Evolutionary conservation across 352 stramenopile species (phyloP).

Genomic region (Elongisporangium senticosum): DNA sequence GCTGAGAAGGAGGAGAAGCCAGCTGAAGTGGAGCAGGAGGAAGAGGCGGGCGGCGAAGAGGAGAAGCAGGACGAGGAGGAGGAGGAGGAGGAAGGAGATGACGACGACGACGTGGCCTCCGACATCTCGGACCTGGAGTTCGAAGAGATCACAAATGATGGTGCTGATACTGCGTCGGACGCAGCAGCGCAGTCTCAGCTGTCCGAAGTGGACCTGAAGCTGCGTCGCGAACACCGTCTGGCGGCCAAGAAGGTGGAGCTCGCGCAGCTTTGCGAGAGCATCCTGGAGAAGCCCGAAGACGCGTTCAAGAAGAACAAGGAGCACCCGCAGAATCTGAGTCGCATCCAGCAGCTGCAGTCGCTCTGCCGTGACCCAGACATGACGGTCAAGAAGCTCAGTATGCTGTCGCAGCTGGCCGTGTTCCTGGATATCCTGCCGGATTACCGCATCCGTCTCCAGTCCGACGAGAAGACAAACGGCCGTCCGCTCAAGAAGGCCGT

Average conservation of each 20-base stretch:
- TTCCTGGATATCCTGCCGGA: conserved; percentile 94
- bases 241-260: conserved; percentile 86
- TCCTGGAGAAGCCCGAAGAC: conserved; percentile 82
- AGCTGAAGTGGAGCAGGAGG: conserved; percentile 3
- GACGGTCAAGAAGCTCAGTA: conserved; percentile 79
- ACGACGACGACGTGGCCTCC: conserved; percentile 43
- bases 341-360: conserved; percentile 70
- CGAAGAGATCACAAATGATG: conserved; percentile 53
- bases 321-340: conserved; percentile 70
- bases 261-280: conserved; percentile 84
- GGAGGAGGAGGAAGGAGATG: conserved; percentile 20
- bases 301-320: conserved; percentile 86
- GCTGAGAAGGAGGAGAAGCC: conserved; percentile 22
- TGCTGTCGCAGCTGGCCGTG: conserved; percentile 92
- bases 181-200: conserved; percentile 6
- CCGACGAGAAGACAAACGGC: conserved; percentile 79
- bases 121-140: conserved; percentile 83
- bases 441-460: conserved; percentile 92
- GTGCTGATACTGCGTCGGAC: conserved; percentile 6
- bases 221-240: conserved; percentile 64
- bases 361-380: conserved; percentile 68
- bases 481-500: conserved; percentile 83
- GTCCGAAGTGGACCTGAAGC: conserved; percentile 52
- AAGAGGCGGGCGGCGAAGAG: conserved; percentile 24
- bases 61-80: conserved; percentile 33